Percentiles rank a stretch among this genome's conserved stretches.
phyloP scores from a whole-genome alignment of 306 rosid species.

The Cicer cuneatum region DNA sequence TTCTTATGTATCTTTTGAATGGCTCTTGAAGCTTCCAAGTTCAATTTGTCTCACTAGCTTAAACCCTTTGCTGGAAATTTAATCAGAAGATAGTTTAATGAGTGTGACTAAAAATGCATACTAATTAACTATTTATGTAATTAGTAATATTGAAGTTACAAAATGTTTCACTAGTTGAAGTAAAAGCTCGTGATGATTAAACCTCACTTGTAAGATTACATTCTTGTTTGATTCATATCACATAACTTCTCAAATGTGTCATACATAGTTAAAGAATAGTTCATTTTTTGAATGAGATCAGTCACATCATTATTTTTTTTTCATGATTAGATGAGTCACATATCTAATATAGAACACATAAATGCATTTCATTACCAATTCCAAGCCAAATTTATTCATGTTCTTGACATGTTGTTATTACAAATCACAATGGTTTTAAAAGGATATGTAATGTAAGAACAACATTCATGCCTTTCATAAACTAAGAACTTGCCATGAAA shows the following conservation, averaged over 20 bases:
- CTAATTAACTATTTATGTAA: too few relatives aligned
- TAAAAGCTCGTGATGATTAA: neutral
- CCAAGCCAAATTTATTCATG: slow-evolving; percentile 53
- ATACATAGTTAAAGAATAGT: neutral
- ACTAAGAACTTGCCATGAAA: slow-evolving; percentile 57
- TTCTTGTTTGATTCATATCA: neutral
- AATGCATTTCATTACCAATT: neutral
- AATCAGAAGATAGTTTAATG: neutral
- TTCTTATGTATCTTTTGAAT: too few relatives aligned
- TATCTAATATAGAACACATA: neutral
- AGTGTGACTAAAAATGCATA: neutral
- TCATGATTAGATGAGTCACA: too few relatives aligned
- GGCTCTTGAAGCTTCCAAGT: neutral
- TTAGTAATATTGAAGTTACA: neutral
- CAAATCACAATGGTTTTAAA: slow-evolving; percentile 49
- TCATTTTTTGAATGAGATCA: too few relatives aligned
- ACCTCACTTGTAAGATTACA: neutral
- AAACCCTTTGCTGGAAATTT: neutral
- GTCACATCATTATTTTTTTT: too few relatives aligned
- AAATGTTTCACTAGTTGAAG: neutral
- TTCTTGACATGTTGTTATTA: slow-evolving; percentile 58
- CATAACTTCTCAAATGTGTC: neutral
- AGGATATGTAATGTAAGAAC: slow-evolving; percentile 51
- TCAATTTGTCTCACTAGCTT: neutral
- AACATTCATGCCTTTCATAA: slow-evolving; percentile 40